phyloP scores from a whole-genome alignment of 768 basidiomycete genomes.

The Amanita rubescens region DNA sequence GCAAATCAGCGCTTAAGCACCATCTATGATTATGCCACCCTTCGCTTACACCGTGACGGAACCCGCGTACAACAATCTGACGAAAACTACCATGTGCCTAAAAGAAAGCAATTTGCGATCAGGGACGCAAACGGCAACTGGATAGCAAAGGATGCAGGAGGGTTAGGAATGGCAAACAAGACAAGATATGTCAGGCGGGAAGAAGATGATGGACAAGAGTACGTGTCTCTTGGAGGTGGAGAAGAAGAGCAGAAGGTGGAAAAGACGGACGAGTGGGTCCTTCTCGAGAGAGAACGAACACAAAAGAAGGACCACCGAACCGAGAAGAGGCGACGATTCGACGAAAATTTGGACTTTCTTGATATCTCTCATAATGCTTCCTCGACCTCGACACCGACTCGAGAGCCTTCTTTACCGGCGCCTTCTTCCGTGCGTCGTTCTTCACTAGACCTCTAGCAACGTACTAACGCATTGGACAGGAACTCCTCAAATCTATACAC shows the following conservation, averaged over 20 bases:
- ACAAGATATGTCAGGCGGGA: neutral
- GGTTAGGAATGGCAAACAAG: constrained; percentile 29
- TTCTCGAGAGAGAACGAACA: constrained; percentile 13
- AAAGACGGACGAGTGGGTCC: constrained; percentile 8
- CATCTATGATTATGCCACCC: constrained; percentile 57
- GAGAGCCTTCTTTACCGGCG: neutral
- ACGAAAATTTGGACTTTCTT: constrained; percentile 47
- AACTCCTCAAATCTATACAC: constrained; percentile 44
- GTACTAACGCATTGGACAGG: constrained; percentile 23
- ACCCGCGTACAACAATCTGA: constrained; percentile 44
- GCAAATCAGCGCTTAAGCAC: constrained; percentile 37
- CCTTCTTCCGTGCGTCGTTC: constrained; percentile 45
- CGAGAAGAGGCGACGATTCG: constrained; percentile 38
- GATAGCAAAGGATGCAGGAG: constrained; percentile 62
- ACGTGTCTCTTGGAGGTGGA: constrained; percentile 9
- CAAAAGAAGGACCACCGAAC: constrained; percentile 20
- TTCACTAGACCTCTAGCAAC: constrained; percentile 5
- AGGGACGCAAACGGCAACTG: constrained; percentile 51
- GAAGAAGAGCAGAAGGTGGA: constrained; percentile 7
- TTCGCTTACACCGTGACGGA: constrained; percentile 62
- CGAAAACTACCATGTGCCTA: constrained; percentile 10
- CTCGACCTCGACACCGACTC: neutral
- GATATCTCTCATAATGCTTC: constrained; percentile 12
- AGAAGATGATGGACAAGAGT: constrained; percentile 6
- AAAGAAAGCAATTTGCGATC: constrained; percentile 12